Percentiles rank a stretch among this genome's conserved stretches.
These are phyloP conservation scores for Paramecium sonneborni DNA, from an alignment of 73 alveolate genomes.

Conservation along the genomic window DNA sequence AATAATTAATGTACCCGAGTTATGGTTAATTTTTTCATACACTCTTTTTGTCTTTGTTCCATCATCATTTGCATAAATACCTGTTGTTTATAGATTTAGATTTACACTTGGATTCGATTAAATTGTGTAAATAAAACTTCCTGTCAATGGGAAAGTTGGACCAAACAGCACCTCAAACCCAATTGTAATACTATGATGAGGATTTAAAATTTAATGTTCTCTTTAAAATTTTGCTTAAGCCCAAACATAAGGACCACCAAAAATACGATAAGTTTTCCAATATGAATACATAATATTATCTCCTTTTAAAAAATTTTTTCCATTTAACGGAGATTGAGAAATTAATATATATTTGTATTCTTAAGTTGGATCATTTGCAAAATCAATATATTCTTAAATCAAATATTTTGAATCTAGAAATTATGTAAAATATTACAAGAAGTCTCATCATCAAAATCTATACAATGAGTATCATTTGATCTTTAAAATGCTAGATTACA, in stretches of 20 bases:
- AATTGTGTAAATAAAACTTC: neutral
- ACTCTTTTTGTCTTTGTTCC: neutral
- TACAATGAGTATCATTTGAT: neutral
- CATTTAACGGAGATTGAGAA: neutral
- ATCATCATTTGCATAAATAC: neutral
- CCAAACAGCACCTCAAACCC: neutral
- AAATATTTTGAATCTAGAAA: neutral
- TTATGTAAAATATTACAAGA: neutral
- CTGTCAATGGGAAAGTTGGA: neutral
- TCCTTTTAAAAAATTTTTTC: neutral
- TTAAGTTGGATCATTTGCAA: neutral
- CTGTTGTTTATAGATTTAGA: neutral
- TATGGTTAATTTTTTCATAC: neutral
- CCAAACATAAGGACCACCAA: neutral
- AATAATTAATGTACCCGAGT: too few relatives aligned
- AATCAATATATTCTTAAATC: neutral
- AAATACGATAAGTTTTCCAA: neutral
- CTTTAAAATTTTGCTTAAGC: neutral
- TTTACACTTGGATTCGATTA: neutral
- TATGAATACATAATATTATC: neutral
- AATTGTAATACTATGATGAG: neutral
- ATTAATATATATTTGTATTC: too few relatives aligned
- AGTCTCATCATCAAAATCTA: neutral
- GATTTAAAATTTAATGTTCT: neutral
- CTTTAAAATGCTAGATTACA: neutral